Evolutionary conservation across 164 flowering plant species (phyloP).

Genomic region (Liquidambar formosana): DNA sequence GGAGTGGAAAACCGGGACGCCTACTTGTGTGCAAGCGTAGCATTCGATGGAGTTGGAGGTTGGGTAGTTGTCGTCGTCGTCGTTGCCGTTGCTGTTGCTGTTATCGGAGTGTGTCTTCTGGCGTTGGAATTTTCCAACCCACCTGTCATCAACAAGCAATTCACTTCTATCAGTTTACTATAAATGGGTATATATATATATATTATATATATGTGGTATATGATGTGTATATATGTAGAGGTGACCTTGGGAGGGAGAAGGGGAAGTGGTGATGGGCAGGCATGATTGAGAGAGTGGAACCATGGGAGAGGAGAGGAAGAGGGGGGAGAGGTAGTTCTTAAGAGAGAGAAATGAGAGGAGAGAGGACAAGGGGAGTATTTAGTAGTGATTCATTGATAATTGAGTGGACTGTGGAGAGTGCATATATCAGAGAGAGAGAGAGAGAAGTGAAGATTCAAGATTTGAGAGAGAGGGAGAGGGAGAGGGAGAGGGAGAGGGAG

Average conservation of each 20-base stretch:
- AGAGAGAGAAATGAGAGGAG: slow-evolving; percentile 8
- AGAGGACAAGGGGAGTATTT: neutral
- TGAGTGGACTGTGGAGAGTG: neutral
- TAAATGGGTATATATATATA: too few relatives aligned
- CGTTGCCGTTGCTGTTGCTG: slow-evolving; percentile 6
- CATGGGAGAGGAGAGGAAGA: slow-evolving; percentile 44
- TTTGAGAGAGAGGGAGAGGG: slow-evolving; percentile 3
- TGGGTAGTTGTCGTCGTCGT: slow-evolving; percentile 20
- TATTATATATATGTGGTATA: neutral
- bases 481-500: slow-evolving; percentile 10
- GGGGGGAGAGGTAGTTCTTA: slow-evolving; percentile 7
- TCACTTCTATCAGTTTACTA: too few relatives aligned
- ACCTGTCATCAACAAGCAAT: slow-evolving; percentile 34
- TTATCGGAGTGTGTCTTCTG: neutral
- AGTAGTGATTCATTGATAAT: neutral
- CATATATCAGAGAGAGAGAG: slow-evolving; percentile 5
- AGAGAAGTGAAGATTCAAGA: slow-evolving; percentile 10
- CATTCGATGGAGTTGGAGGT: slow-evolving; percentile 57
- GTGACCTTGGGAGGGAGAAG: slow-evolving; percentile 51
- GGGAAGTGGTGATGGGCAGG: slow-evolving; percentile 39
- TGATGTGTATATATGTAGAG: neutral
- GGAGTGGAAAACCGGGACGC: slow-evolving; percentile 92
- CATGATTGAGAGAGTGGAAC: slow-evolving; percentile 46
- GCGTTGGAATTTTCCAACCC: slow-evolving; percentile 28
- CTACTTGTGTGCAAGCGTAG: slow-evolving; percentile 92